Evolutionary conservation across 192 early-diverging fungal genomes (phyloP), one percentile per base, ranked within the genome.

Genomic region (Coemansia sp.): DNA sequence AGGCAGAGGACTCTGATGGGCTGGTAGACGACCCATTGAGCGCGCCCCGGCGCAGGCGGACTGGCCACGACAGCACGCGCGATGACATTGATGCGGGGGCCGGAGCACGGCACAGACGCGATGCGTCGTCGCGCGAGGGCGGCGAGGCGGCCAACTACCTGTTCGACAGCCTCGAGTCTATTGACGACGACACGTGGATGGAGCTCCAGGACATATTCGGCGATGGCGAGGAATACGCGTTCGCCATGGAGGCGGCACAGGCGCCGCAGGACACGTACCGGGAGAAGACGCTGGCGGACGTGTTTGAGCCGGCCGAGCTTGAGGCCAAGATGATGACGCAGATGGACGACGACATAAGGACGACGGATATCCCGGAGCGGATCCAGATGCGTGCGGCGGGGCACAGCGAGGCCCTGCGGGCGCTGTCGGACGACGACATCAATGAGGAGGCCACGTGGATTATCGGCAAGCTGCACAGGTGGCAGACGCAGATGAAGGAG

Each of bases 191-290:
- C 81, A 63, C 87, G 31, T 88, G 90, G 86, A 76, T 84, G 43
- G 91, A 95, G 65, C 86, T 92, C 70, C 86, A 91, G 48, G 90
- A 93, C 60, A 88, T 96, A n/a, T 96, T 98, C 83, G 96, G 94
- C 28, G 91, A 90, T 61, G 94, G 93, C 67, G 86, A 79, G n/a
- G 94, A 98, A 38, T 98, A 98, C 65, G 88, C 84, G 14, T 71
- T 77, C 85, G 79, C 74, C 65, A 77, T 84, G 78, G 73, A 85
- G 55, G 59, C 31, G 34, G 59, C 65, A 7, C 46, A 34, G 10
- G 42, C 51, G 10, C 65, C 60, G 10, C 56, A 50, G 23, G 69
- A 70, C 26, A 51, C 46, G 65, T 77, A 57, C 36, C 78, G 70
- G 73, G 80, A 75, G 60, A 68, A 55, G 57, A 73, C 70, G 34